Conservation (phyloP, 768 basidiomycete species). For the Suillus subaureus region DNA sequence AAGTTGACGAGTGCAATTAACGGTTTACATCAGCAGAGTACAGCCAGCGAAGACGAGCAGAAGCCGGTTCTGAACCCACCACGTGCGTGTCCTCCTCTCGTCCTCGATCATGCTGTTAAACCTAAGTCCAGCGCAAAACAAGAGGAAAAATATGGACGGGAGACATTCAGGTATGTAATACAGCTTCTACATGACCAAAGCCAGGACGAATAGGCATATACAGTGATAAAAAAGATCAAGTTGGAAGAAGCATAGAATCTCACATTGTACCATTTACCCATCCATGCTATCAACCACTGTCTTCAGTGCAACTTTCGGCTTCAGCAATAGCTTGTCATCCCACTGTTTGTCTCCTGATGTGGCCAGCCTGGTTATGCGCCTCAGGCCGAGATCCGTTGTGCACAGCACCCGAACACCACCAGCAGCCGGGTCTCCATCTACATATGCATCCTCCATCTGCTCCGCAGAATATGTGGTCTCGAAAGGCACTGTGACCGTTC, state of each 20-base stretch:
- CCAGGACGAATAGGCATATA: not conserved
- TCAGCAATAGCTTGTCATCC: conserved; percentile 36
- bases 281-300: conserved; percentile 37
- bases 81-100: not conserved
- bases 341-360: conserved; percentile 31
- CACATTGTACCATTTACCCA: conserved; percentile 19
- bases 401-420: conserved; percentile 30
- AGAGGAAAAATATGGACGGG: not conserved
- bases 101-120: not conserved
- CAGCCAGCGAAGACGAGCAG: not conserved
- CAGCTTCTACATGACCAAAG: not conserved
- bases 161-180: conserved; percentile 1
- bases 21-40: not conserved
- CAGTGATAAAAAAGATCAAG: conserved; percentile 12
- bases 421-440: conserved; percentile 21
- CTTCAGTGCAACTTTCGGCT: conserved; percentile 42
- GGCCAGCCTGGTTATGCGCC: conserved; percentile 29
- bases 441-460: conserved; percentile 36
- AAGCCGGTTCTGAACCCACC: not conserved
- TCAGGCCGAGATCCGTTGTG: conserved; percentile 40
- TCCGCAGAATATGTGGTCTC: conserved; percentile 23
- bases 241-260: conserved; percentile 5
- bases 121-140: conserved; percentile 1
- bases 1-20: conserved; percentile 3
- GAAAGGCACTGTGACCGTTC: conserved; percentile 24